A percentile compares a stretch with the other conserved stretches of the same genome.
Conservation (phyloP, 208 protist genomes). For the Novymonas esmeraldas region DNA sequence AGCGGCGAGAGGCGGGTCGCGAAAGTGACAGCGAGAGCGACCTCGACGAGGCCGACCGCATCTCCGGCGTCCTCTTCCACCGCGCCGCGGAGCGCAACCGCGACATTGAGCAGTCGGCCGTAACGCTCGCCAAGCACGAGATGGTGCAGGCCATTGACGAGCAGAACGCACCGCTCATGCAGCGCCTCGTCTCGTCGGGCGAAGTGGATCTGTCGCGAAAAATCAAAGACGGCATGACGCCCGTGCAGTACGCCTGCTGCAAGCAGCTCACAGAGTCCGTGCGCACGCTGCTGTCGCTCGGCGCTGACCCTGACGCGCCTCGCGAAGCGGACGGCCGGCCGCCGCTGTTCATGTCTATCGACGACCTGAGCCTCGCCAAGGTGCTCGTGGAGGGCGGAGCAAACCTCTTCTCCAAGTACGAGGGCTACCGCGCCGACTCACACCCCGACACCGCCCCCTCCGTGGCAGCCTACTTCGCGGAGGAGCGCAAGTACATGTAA, state of each 20-base stretch:
- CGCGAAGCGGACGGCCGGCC: conserved; percentile 73
- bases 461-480: conserved; percentile 52
- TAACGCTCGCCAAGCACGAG: conserved; percentile 62
- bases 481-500: conserved; percentile 50
- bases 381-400: conserved; percentile 73
- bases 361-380: conserved; percentile 66
- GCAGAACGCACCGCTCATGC: conserved; percentile 55
- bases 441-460: conserved; percentile 81
- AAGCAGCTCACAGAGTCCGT: conserved; percentile 59
- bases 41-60: conserved; percentile 59
- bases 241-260: conserved; percentile 79
- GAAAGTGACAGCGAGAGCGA: conserved; percentile 91
- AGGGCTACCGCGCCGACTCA: conserved; percentile 70
- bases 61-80: conserved; percentile 85
- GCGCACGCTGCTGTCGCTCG: conserved; percentile 62
- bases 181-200: conserved; percentile 38
- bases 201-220: conserved; percentile 62
- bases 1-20: conserved; percentile 60
- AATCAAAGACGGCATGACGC: conserved; percentile 80
- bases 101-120: conserved; percentile 51
- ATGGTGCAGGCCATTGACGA: conserved; percentile 61
- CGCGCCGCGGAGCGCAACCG: conserved; percentile 77
- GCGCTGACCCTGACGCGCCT: conserved; percentile 72
- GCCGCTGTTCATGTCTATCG: conserved; percentile 87
- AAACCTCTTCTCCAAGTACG: conserved; percentile 69